Percentiles rank a stretch among this genome's conserved stretches.
These are phyloP conservation scores for Alternaria burnsii DNA, from an alignment of 2,329 filamentous ascomycete species.

Conservation along the genomic window DNA sequence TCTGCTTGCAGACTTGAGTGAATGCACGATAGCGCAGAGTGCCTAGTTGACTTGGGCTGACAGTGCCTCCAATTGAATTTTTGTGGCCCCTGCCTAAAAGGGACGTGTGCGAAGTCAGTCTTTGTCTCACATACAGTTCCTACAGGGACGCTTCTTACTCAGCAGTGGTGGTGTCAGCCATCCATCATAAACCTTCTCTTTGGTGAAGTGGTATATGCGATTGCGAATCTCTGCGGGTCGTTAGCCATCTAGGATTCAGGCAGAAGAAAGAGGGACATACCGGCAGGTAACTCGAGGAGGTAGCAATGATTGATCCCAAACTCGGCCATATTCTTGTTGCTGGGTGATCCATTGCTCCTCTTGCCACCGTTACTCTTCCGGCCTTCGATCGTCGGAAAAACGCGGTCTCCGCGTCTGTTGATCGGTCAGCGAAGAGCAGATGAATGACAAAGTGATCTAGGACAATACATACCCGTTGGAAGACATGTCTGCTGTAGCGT, in stretches of 20 bases:
- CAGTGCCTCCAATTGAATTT: not conserved
- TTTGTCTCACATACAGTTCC: too few species aligned
- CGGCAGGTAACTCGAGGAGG: too few species aligned
- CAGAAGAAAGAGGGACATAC: too few species aligned
- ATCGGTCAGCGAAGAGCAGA: not conserved
- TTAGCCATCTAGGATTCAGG: not conserved
- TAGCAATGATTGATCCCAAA: too few species aligned
- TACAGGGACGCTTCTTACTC: too few species aligned
- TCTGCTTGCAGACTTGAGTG: not conserved
- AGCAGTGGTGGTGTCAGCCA: not conserved
- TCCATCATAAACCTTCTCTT: not conserved
- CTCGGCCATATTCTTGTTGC: too few species aligned
- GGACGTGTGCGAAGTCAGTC: too few species aligned
- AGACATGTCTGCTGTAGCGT: not conserved
- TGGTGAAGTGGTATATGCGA: conserved; percentile 2
- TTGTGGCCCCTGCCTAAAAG: too few species aligned
- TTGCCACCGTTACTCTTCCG: too few species aligned
- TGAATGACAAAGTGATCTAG: not conserved
- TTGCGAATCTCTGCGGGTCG: not conserved
- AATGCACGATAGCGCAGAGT: not conserved
- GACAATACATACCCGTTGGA: not conserved
- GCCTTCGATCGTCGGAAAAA: not conserved
- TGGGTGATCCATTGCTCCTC: too few species aligned
- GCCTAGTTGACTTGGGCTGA: not conserved
- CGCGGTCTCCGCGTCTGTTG: not conserved